Evolutionary conservation across 345 rosid genomes (phyloP).

Genomic region (Camelina sativa): DNA sequence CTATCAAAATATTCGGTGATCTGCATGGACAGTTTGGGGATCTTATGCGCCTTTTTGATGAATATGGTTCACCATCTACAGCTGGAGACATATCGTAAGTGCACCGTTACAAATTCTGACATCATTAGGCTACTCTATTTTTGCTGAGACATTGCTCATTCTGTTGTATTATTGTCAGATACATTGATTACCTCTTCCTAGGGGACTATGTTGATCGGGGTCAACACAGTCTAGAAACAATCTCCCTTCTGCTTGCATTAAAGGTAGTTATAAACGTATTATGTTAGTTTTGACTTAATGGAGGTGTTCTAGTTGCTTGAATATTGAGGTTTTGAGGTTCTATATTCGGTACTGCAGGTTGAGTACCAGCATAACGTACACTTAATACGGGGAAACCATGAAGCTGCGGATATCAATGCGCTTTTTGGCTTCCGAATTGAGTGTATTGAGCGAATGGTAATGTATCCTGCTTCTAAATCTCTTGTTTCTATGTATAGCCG

Average conservation of each 20-base stretch:
- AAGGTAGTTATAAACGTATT: conserved; percentile 54
- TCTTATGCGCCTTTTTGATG: conserved; percentile 97
- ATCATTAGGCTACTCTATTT: conserved; percentile 11
- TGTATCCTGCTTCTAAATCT: conserved; percentile 20
- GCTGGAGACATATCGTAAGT: conserved; percentile 97
- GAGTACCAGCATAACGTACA: conserved; percentile 85
- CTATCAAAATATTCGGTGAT: conserved; percentile 93
- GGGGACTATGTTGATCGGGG: conserved; percentile 98
- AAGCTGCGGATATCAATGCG: conserved; percentile 97
- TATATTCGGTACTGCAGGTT: conserved; percentile 56
- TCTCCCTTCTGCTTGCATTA: conserved; percentile 83
- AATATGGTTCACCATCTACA: conserved; percentile 92
- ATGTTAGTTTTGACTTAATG: conserved; percentile 27
- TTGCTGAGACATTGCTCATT: conserved; percentile 26
- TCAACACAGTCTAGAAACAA: conserved; percentile 93
- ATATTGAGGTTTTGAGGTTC: conserved; percentile 28
- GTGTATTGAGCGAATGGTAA: conserved; percentile 95
- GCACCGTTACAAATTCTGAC: conserved; percentile 19
- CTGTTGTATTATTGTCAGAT: conserved; percentile 55
- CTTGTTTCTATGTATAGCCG: conserved; percentile 22
- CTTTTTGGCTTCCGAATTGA: conserved; percentile 94
- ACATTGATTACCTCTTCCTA: conserved; percentile 93
- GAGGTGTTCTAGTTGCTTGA: conserved; percentile 21
- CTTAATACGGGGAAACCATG: conserved; percentile 94
- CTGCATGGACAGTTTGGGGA: conserved; percentile 95